Conservation (phyloP, 345 rosid genomes). For the Alliaria petiolata region DNA sequence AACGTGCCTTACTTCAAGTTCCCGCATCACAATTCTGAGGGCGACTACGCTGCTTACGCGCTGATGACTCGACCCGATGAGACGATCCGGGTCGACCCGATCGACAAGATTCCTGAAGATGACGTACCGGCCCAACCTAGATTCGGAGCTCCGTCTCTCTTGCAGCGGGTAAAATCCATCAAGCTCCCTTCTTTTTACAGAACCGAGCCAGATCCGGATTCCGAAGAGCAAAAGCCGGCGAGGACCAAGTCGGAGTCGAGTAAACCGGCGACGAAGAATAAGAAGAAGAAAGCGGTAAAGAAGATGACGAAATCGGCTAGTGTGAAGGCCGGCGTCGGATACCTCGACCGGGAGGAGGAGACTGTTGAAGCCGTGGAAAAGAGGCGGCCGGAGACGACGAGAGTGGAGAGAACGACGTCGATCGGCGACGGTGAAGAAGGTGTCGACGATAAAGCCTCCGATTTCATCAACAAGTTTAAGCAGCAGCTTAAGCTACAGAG, state of each 20-base stretch:
- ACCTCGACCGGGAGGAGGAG: conserved; percentile 13
- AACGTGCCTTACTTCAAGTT: conserved; percentile 33
- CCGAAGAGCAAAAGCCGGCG: conserved; percentile 27
- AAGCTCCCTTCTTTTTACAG: conserved; percentile 39
- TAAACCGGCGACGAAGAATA: conserved; percentile 24
- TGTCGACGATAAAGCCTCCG: conserved; percentile 34
- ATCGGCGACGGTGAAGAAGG: conserved; percentile 28
- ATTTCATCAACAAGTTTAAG: conserved; percentile 36
- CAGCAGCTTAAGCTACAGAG: conserved; percentile 37
- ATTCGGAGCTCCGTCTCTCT: conserved; percentile 40
- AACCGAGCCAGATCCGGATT: conserved; percentile 22
- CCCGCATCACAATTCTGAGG: conserved; percentile 23
- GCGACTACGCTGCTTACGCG: conserved; percentile 23
- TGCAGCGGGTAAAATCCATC: conserved; percentile 63
- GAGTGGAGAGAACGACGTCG: conserved; percentile 30
- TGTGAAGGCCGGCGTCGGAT: conserved; percentile 30
- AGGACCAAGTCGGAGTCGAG: conserved; percentile 48
- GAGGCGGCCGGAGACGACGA: conserved; percentile 35
- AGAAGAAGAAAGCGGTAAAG: conserved; percentile 37
- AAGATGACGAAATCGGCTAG: conserved; percentile 72
- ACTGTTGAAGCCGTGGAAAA: conserved; percentile 26
- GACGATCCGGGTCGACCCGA: conserved; percentile 11
- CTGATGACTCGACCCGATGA: conserved; percentile 12
- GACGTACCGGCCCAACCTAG: neutral
- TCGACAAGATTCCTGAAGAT: neutral